Evolutionary conservation across 495 filamentous ascomycete species (phyloP), one percentile per base, ranked within the genome.

Genomic region (Opeltia flavorubescens): DNA sequence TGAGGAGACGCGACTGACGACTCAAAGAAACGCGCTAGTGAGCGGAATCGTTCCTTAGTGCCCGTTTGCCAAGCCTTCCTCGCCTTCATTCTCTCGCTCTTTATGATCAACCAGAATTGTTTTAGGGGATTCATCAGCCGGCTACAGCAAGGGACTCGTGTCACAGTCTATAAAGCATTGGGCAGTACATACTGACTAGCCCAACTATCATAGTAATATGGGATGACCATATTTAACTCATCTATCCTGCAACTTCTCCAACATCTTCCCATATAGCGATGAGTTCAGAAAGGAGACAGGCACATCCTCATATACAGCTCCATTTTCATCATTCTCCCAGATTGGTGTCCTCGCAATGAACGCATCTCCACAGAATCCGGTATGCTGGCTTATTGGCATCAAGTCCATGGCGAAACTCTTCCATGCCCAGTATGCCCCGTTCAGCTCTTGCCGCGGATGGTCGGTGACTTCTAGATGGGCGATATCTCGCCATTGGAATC

Each of bases 351-450:
- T 48, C 30, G 45, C 45, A 28, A 47, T 11, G 2, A 43, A 47
- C 39, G 48, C 44, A 24, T 47, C 48, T 2, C 48, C 45, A 38
- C 25, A 29, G 25, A 50, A 49, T 8, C 43, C 48, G 6, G 27
- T 47, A 15, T 50, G 45, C 20, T 48, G 44, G 43, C 28, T 36
- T 13, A 48, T 6, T 9, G 43, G 43, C 12, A 35, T 49, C 11
- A 50, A 28, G 27, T 47, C 43, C 48, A 47, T 33, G 4, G 45
- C 43, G 26, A 50, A 47, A 24, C 48, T 48, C 48, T 49, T 47
- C 43, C 44, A 50, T 0, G 44, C 48, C 11, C n/a, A 35, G 27
- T 50, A 49, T 23, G 39, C n/a, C 8, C 48, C 48, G 31, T 50
- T 49, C 13, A 49, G 48, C 29, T 49, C 44, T 18, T 27, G 6